Base-by-base conservation (phyloP, 106 monocot species). In the Narthecium ossifragum region DNA sequence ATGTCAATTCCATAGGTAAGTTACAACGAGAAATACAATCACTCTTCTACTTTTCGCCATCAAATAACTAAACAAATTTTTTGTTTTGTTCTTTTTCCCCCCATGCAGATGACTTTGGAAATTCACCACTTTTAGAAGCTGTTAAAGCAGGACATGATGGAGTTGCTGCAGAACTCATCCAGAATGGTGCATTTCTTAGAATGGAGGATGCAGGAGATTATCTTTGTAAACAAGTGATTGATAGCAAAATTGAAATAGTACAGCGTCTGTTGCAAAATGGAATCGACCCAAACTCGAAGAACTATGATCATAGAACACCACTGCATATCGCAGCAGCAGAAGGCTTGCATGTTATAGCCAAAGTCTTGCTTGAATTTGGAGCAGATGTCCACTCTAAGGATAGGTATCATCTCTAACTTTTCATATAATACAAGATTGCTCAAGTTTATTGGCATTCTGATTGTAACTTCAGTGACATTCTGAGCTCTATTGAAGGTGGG, bases 311-410 rank as follows among this genome's bases (percentile, higher is more conserved):
- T 47, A 78, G 90, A 8, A 76, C 90, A 4, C 86, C 94, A 6
- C 86, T 90, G 46, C 94, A 96, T 69, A 63, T 86, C 70, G 90
- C 94, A 46, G 90, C 94, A 27, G 74, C 90, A 13, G 90, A 90
- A 36, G 94, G 94, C 26, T 60, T 86, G 37, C 80, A 83, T 65
- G 53, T 81, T 41, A 79, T 90, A 18, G 94, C 80, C 8, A 81
- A 83, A 53, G 39, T 96, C 39, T 75, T 96, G 49, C 7, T 96
- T 49, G 80, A 90, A 48, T 80, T 78, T 57, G 94, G 94, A 15
- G 90, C 90, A 49, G 86, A 86, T 64, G 83, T 83, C 60, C 65
- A 78, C 39, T 29, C 72, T 3, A 68, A 43, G 11, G 94, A 96
- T 66, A 86, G 94, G 94, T 83, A 76, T 11, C 21, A 5, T 12